Conservation (phyloP, 1,284 basidiomycete species). For the Heterobasidion irregulare region DNA sequence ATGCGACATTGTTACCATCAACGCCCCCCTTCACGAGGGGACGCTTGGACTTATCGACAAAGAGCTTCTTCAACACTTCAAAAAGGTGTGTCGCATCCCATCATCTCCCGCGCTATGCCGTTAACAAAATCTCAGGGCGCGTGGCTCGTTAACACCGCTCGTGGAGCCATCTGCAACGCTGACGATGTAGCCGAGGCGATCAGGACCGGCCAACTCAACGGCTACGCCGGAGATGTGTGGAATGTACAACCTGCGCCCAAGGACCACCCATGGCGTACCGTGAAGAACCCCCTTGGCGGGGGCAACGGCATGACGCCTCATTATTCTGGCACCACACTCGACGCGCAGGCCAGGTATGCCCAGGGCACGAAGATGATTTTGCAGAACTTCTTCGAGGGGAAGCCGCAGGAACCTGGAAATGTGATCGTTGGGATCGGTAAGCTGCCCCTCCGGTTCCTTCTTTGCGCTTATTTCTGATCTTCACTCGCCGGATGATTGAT, state of each 20-base stretch:
- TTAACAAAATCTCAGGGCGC: conserved; percentile 31
- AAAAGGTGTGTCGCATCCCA: conserved; percentile 40
- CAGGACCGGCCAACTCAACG: conserved; percentile 68
- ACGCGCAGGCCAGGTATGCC: conserved; percentile 88
- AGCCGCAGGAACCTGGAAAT: conserved; percentile 1
- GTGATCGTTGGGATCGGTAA: conserved; percentile 24
- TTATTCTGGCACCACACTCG: conserved; percentile 84
- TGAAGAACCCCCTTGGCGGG: conserved; percentile 72
- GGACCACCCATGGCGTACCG: conserved; percentile 82
- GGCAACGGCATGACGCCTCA: conserved; percentile 84
- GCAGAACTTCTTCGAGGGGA: conserved; percentile 2
- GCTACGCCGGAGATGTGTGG: conserved; percentile 66
- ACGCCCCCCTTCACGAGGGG: conserved; percentile 87
- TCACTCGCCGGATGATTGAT: conserved; percentile 57
- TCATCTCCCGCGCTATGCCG: not conserved
- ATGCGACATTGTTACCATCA: conserved; percentile 83
- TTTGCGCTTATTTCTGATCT: conserved; percentile 14
- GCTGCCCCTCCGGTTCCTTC: conserved; percentile 71
- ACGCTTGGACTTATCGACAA: conserved; percentile 78
- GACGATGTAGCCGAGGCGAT: conserved; percentile 76
- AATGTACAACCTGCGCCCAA: conserved; percentile 79
- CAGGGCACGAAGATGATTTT: conserved; percentile 68
- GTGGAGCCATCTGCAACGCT: conserved; percentile 86
- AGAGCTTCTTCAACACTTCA: conserved; percentile 83
- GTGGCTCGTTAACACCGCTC: conserved; percentile 91